phyloP scores from a whole-genome alignment of 495 filamentous ascomycete species.

The Sphaerosporella brunnea region DNA sequence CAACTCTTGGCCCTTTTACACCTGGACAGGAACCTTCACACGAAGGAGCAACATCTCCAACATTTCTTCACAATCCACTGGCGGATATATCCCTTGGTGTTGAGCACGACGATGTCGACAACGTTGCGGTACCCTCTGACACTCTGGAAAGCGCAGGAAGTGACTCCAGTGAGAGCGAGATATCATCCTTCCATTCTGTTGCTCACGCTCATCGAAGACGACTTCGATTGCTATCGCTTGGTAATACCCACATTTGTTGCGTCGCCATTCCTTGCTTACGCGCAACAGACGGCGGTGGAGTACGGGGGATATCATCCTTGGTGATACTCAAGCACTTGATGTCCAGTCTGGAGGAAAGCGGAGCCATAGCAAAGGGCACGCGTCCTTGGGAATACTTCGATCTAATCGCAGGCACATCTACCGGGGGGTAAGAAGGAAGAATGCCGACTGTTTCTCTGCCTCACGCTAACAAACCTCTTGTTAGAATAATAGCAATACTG shows the following conservation, averaged over 20 bases:
- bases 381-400: slow-evolving; percentile 8
- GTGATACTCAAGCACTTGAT: slow-evolving; percentile 2
- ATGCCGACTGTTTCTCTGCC: neutral
- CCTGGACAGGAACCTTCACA: neutral
- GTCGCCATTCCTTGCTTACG: neutral
- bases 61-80: neutral
- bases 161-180: neutral
- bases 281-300: slow-evolving; percentile 5
- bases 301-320: slow-evolving; percentile 6
- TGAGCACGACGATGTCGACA: neutral
- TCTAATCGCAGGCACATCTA: slow-evolving; percentile 6
- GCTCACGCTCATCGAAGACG: neutral
- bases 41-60: neutral
- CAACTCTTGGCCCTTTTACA: neutral
- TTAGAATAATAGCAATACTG: slow-evolving; percentile 10
- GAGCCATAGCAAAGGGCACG: neutral
- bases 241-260: neutral
- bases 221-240: neutral
- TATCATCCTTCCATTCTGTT: neutral
- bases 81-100: neutral
- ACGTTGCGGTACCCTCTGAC: neutral
- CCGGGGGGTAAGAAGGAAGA: neutral
- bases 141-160: neutral
- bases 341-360: neutral
- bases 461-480: neutral